Evolutionary conservation across 441 rosid species (phyloP), one percentile per base, ranked within the genome.

Genomic region (Melastoma candidum): DNA sequence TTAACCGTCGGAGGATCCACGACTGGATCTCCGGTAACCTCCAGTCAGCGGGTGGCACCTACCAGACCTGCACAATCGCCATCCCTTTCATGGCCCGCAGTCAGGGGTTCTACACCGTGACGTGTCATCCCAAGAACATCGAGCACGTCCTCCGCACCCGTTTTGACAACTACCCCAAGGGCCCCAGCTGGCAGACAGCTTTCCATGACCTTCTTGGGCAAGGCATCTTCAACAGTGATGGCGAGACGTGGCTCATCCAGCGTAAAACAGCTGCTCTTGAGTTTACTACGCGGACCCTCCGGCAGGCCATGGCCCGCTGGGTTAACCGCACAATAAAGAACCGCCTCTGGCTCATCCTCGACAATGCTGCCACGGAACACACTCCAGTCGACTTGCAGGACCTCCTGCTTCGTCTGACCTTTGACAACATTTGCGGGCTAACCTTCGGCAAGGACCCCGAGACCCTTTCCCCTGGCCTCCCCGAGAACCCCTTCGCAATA

Each of bases 251-350:
- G 97, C 87, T 90, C 2, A 87, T 90, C 39, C 97, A 90, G 62
- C 77, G 97, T 10, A 90, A 90, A 67, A 86, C 95, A 0, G 97
- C 95, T 2, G 97, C 97, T 11, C 79, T 90, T 1, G 97, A 90
- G 84, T 90, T 90, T 71, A 90, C 97, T 0, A 90, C 97, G 0
- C 55, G 94, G 60, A 90, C 97, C 29, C 65, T 90, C 47, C 67
- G 95, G 63, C 97, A 84, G 71, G 97, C 97, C 51, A 90, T 90
- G 97, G 84, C 84, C 49, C 79, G 97, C 26, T 90, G 97, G 97
- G 95, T 90, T 64, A 90, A 81, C 64, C 70, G 81, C 69, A 79
- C 94, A 0, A 90, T 90, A 65, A 87, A 77, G 76, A 77, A 74
- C 61, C 83, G 97, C 39, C 53, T 90, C 6, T 90, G 94, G 94